These are phyloP conservation scores for Psidium friedrichsthalianum DNA, from an alignment of 345 rosid genomes.

Conservation along the genomic window DNA sequence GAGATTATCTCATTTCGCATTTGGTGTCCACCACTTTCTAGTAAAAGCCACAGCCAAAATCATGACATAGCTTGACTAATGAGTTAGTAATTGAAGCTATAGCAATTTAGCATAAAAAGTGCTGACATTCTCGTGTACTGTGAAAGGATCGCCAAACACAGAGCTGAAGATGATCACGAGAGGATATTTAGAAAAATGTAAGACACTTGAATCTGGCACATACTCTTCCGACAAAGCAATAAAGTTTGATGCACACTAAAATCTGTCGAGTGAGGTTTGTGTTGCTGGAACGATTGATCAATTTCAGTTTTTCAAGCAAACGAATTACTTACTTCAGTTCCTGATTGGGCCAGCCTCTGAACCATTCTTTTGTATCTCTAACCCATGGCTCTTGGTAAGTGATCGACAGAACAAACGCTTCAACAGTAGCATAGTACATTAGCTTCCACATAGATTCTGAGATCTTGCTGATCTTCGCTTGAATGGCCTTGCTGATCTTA, in stretches of 20 bases:
- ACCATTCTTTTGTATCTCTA: constrained; percentile 42
- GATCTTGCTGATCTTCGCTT: constrained; percentile 51
- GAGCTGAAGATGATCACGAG: not conserved
- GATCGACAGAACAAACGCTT: constrained; percentile 44
- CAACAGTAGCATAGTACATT: constrained; percentile 55
- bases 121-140: not conserved
- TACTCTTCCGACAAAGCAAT: not conserved
- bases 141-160: not conserved
- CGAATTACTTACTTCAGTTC: constrained; percentile 59
- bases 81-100: not conserved
- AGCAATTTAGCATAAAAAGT: not conserved
- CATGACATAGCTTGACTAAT: not conserved
- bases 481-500: constrained; percentile 38
- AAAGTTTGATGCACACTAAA: not conserved
- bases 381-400: constrained; percentile 66
- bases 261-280: not conserved
- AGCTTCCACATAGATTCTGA: constrained; percentile 93
- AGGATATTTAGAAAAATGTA: not conserved
- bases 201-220: not conserved
- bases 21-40: not conserved
- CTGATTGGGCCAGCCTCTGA: constrained; percentile 84
- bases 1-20: not conserved
- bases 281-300: not conserved
- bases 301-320: not conserved
- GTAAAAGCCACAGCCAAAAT: not conserved